These are phyloP conservation scores for Eremochloa ophiuroides DNA, from an alignment of 176 grass and related monocot genomes.

Conservation along the genomic window DNA sequence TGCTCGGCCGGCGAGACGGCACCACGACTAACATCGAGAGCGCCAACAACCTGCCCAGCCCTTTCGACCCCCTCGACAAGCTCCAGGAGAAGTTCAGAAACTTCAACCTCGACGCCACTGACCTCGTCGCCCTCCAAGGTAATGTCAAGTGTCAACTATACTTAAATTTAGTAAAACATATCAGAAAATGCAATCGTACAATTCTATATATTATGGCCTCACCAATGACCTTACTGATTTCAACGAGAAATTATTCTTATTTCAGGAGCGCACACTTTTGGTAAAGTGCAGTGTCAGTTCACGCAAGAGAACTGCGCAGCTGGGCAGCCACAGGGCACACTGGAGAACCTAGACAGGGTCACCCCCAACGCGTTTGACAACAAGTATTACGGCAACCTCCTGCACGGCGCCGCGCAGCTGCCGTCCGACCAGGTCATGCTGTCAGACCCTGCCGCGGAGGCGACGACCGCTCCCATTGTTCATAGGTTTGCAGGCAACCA, in stretches of 20 bases:
- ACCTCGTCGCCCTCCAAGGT: constrained; percentile 62
- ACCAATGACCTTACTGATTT: too few species aligned
- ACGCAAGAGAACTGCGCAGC: constrained; percentile 10
- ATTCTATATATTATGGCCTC: background rate
- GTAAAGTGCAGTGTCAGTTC: constrained; percentile 35
- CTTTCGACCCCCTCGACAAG: constrained; percentile 18
- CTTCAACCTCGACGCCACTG: constrained; percentile 34
- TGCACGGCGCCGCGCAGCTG: constrained; percentile 23
- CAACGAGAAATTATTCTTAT: background rate
- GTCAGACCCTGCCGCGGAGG: background rate
- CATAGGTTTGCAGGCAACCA: constrained; percentile 31
- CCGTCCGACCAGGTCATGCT: constrained; percentile 41
- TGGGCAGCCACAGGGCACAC: background rate
- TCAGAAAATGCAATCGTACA: too few species aligned
- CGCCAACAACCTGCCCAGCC: constrained; percentile 40
- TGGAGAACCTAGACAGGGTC: constrained; percentile 40
- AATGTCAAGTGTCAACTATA: background rate
- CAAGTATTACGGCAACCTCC: constrained; percentile 42
- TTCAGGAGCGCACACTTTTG: constrained; percentile 61
- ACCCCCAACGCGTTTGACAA: constrained; percentile 50
- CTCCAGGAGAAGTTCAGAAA: constrained; percentile 50
- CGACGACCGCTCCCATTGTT: constrained; percentile 21
- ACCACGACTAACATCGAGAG: background rate
- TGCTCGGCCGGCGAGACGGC: constrained; percentile 8
- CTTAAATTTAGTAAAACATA: too few species aligned